Evolutionary conservation across 108 stramenopile species (phyloP), one percentile per base, ranked within the genome.

Genomic region (Cyclotella choctawhatcheeana): DNA sequence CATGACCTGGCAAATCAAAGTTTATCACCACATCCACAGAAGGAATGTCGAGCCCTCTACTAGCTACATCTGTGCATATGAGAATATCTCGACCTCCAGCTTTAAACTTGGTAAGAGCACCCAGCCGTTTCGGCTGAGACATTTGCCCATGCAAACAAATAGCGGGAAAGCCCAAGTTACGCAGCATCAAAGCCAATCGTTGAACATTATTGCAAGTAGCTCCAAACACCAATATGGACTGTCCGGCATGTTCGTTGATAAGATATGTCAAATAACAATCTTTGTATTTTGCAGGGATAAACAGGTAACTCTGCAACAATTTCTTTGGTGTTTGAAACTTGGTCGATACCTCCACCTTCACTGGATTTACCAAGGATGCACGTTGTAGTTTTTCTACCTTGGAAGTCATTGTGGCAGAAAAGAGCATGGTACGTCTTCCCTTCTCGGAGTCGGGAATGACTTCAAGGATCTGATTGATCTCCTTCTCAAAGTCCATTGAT

Each of bases 271-370:
- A 88, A 82, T 99, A 98, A 65, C 90, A 89, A 82, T 99, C 99
- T 94, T 99, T 98, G 91, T 97, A 97, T 81, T 98, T 98, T 33
- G 98, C 98, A n/a, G 99, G 99, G 62, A 98, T 92, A 76, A 99
- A 98, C 26, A 99, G 63, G 75, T 99, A 99, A 75, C 84, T 87
- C 78, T 99, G 99, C 44, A 97, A 67, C 24, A 99, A 80, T 44
- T 97, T 91, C 66, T 94, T 92, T 26, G 97, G 97, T 14, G 97
- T 99, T 69, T 94, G 88, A 77, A 98, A 99, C 70, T 97, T 97
- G 62, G 93, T 93, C 0, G 91, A 86, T 2, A 97, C 97, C 69
- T 97, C 94, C 7, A 99, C 89, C 76, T 86, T 83, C 48, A 92
- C 94, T 26, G 99, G 98, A 84, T 97, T 81, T 35, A 67, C 69